phyloP scores from a whole-genome alignment of 306 rosid genomes.

The Trifolium dubium region DNA sequence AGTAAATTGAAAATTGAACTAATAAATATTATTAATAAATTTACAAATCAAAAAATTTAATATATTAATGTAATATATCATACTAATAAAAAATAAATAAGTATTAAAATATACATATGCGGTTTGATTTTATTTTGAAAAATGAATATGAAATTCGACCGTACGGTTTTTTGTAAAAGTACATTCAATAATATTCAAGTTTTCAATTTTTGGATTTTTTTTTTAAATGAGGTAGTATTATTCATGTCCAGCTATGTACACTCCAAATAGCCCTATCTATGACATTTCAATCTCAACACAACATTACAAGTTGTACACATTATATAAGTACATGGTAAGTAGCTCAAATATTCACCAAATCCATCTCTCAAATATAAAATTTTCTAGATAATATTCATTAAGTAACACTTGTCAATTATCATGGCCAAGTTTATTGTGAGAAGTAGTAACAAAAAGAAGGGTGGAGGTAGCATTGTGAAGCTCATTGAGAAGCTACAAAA shows the following conservation, averaged over 20 bases:
- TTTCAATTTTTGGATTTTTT: too few species aligned
- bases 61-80: too few species aligned
- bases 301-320: not conserved
- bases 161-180: too few species aligned
- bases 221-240: not conserved
- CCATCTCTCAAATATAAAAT: not conserved
- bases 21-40: too few species aligned
- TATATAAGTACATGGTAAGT: not conserved
- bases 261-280: slow-evolving; percentile 39
- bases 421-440: slow-evolving; percentile 54
- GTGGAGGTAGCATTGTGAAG: slow-evolving; percentile 50
- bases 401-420: not conserved
- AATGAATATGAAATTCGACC: too few species aligned
- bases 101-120: too few species aligned
- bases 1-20: too few species aligned
- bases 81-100: too few species aligned
- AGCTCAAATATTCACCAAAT: slow-evolving; percentile 4
- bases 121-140: too few species aligned
- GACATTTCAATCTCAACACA: not conserved
- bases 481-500: slow-evolving; percentile 72
- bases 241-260: slow-evolving; percentile 24
- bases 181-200: too few species aligned
- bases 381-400: not conserved
- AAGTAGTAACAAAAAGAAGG: slow-evolving; percentile 50
- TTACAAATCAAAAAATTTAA: too few species aligned